Evolutionary conservation across 768 basidiomycete species (phyloP).

Genomic region (Psilocybe cubensis): DNA sequence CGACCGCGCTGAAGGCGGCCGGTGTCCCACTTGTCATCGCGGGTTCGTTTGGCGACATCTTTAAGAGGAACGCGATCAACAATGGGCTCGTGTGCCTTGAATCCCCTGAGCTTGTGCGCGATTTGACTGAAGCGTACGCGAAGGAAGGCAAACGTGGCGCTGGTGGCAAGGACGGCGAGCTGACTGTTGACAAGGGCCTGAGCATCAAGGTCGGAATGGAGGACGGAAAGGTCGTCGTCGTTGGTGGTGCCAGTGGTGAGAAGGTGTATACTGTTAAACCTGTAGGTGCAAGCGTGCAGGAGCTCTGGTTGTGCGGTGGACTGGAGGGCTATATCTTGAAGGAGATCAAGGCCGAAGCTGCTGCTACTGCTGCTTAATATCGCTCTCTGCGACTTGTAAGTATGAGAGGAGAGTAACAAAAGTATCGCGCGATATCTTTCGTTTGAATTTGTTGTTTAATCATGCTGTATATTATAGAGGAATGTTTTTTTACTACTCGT

Average conservation of each 20-base stretch:
- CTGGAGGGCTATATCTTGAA: slow-evolving; percentile 91
- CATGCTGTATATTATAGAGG: slow-evolving; percentile 4
- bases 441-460: slow-evolving; percentile 5
- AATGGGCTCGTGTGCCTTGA: slow-evolving; percentile 97
- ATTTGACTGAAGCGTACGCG: slow-evolving; percentile 77
- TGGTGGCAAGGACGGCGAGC: slow-evolving; percentile 80
- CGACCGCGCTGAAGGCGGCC: slow-evolving; percentile 93
- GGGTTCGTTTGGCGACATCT: slow-evolving; percentile 99
- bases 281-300: slow-evolving; percentile 94
- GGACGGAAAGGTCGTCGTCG: slow-evolving; percentile 69
- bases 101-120: slow-evolving; percentile 84
- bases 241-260: slow-evolving; percentile 37
- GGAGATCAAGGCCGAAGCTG: slow-evolving; percentile 50
- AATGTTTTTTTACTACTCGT: neutral
- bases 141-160: slow-evolving; percentile 75
- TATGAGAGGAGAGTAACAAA: neutral
- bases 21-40: slow-evolving; percentile 93
- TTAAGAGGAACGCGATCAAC: slow-evolving; percentile 99
- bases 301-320: slow-evolving; percentile 95
- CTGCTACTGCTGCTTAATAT: neutral
- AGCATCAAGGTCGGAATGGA: slow-evolving; percentile 67
- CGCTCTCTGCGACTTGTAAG: neutral
- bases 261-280: slow-evolving; percentile 70
- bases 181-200: slow-evolving; percentile 81
- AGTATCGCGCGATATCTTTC: neutral